Percentiles rank a stretch among this genome's conserved stretches.
Conservation (phyloP, 352 stramenopile genomes). For the Phytophthora cajani region DNA sequence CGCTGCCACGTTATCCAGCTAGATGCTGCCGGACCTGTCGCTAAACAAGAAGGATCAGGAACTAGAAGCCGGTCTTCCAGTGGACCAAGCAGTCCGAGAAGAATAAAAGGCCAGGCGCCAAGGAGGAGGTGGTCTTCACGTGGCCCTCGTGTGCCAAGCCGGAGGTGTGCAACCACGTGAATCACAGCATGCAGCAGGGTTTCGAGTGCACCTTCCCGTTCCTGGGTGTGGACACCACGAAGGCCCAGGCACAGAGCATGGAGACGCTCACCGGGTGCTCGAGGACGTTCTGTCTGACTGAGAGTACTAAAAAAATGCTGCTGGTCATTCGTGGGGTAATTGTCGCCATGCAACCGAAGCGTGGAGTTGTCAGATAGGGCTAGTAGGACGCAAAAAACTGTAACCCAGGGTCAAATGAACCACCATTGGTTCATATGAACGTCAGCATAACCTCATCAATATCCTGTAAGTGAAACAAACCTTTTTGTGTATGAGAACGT, state of each 20-base stretch:
- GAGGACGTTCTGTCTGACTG: constrained; percentile 12
- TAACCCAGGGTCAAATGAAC: constrained; percentile 21
- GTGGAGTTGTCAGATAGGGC: neutral
- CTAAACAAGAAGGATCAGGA: neutral
- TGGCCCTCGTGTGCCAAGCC: constrained; percentile 42
- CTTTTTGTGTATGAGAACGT: neutral
- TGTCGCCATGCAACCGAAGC: constrained; percentile 8
- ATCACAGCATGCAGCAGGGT: constrained; percentile 64
- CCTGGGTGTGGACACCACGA: constrained; percentile 58
- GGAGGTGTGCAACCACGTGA: constrained; percentile 70
- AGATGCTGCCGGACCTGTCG: neutral
- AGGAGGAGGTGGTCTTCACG: constrained; percentile 56
- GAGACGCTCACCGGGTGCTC: constrained; percentile 49
- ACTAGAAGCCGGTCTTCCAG: constrained; percentile 44
- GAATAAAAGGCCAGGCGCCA: constrained; percentile 68
- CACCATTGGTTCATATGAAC: constrained; percentile 19
- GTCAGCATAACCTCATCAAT: neutral
- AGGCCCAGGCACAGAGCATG: constrained; percentile 67
- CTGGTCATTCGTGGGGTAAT: constrained; percentile 9
- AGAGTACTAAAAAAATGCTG: constrained; percentile 14
- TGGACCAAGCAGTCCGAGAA: constrained; percentile 89
- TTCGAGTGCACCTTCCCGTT: constrained; percentile 83
- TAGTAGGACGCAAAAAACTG: constrained; percentile 10
- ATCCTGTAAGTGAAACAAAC: neutral
- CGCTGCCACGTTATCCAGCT: neutral